These are phyloP conservation scores for Populus hybrid DNA, from an alignment of 441 rosid species.

Conservation along the genomic window DNA sequence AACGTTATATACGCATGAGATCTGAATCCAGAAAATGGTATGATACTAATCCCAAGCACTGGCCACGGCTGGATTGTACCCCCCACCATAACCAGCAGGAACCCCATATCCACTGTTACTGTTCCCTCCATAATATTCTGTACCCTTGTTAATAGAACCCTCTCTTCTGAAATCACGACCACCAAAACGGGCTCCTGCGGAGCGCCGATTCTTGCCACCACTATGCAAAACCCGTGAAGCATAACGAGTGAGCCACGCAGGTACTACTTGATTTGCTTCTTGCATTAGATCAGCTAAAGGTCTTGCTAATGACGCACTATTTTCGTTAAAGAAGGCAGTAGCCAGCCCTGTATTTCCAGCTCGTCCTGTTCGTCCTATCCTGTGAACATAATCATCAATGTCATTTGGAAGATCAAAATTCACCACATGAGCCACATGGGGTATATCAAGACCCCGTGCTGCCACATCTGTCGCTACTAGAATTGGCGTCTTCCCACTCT, in stretches of 20 bases:
- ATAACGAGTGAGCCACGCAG: constrained; percentile 71
- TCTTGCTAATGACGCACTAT: constrained; percentile 51
- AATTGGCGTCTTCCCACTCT: constrained; percentile 57
- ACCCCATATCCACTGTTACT: constrained; percentile 39
- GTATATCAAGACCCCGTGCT: constrained; percentile 37
- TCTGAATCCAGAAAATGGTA: constrained; percentile 5
- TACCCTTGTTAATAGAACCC: constrained; percentile 35
- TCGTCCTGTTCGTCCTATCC: constrained; percentile 65
- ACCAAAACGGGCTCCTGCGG: constrained; percentile 68
- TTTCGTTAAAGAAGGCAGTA: constrained; percentile 63
- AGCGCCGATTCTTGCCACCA: constrained; percentile 51
- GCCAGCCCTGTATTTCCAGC: constrained; percentile 60
- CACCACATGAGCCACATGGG: constrained; percentile 79
- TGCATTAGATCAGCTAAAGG: constrained; percentile 38
- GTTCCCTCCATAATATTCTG: constrained; percentile 42
- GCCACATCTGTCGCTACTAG: constrained; percentile 51
- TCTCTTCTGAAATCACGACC: constrained; percentile 70
- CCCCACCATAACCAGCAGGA: constrained; percentile 40
- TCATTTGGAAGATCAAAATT: constrained; percentile 67
- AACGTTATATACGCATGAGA: constrained; percentile 22
- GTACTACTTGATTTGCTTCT: constrained; percentile 55
- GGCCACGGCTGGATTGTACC: constrained; percentile 55
- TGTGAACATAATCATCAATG: constrained; percentile 61
- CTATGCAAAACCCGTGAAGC: constrained; percentile 52
- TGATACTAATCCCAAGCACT: constrained; percentile 77